Base-by-base conservation (phyloP, 768 basidiomycete species). In the Termitomyces sp. region DNA sequence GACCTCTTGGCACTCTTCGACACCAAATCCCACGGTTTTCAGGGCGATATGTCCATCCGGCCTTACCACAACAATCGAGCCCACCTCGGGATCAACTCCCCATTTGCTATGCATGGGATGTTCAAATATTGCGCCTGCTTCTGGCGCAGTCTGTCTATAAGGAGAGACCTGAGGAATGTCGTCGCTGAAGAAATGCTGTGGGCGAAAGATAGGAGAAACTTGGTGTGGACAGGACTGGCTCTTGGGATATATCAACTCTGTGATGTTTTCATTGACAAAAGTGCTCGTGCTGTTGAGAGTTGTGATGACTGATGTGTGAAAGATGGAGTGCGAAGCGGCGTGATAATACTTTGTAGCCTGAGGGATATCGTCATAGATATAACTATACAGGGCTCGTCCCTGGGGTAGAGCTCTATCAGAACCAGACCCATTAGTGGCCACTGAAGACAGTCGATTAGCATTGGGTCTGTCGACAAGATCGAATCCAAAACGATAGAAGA, bases 91-190 rank as follows among this genome's bases (percentile, higher is more conserved):
- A 38, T 60, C 56, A 0, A 60, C 56, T 30, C 56, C 59, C 59
- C 54, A 60, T 53, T 60, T 60, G 28, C n/a, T 53, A 19, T 60
- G 59, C 56, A 60, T 51, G 3, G 59, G 59, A 40, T 58, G 56
- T 37, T 60, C 56, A n/a, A 60, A 55, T 28, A 60, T 58, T 9
- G 54, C 43, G 3, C 56, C 59, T 8, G 59, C 59, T 32, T 58
- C 59, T 0, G 59, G 59, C 2, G 59, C 59, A 19, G 46, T 60
- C 28, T 60, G 45, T 26, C 59, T 54, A 30, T 58, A 60, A 21
- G 59, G 56, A 22, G 59, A 60, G n/a, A 60, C 51, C 3, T 58
- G 15, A 24, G 59, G 56, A 22, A 60, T 57, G 37, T 60, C 59
- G 22, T 60, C 56, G 50, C 56, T 53, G 56, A 57, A 60, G 30